Base-by-base conservation (phyloP, 805 yeast genomes). In the Cyberlindnera samutprakarnensis region DNA sequence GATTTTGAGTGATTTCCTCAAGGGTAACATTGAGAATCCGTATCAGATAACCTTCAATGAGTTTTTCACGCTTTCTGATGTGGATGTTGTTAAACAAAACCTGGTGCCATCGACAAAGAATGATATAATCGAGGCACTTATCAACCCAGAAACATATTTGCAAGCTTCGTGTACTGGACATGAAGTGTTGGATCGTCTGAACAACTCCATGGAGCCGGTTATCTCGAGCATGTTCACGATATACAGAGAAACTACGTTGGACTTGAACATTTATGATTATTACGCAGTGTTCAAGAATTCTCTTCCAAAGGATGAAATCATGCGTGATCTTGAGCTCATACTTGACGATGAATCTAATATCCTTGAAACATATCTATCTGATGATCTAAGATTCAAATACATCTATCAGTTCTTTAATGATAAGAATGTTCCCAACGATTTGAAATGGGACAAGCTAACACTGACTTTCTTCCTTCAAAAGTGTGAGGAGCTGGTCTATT, bases 381-480 rank as follows among this genome's bases (percentile, higher is more conserved):
- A 55, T 27, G 46, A 48, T 12, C 33, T 44, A 15, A 44, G 54
- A 27, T 51, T 49, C 31, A 51, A 46, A 30, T 46, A 25, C 42
- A 44, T 45, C 18, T 60, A 39, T 28, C 44, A 28, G 36, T 39
- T 34, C 34, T 62, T 42, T 33, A 51, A 55, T 27, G 52, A 46
- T 23, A 39, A 50, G 4, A 51, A 49, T 7, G 25, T 36, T n/a
- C 4, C 37, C 3, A 56, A 52, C 13, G 66, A 64, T 5, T 56
- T 49, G 2, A 61, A 59, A 7, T 82, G 92, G 86, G 78, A 78
- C 27, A 70, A 72, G 38, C 45, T 78, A 28, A 59, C 76, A 0
- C 61, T 81, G 42, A 70, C 85, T 4, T 73, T 92, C 73, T 87
- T 87, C 50, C 58, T 82, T 38, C 88, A 82, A 43, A 75, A 76